Conservation (phyloP, 1,139 yeast genomes). For the Trichomonascaceae sp. region DNA sequence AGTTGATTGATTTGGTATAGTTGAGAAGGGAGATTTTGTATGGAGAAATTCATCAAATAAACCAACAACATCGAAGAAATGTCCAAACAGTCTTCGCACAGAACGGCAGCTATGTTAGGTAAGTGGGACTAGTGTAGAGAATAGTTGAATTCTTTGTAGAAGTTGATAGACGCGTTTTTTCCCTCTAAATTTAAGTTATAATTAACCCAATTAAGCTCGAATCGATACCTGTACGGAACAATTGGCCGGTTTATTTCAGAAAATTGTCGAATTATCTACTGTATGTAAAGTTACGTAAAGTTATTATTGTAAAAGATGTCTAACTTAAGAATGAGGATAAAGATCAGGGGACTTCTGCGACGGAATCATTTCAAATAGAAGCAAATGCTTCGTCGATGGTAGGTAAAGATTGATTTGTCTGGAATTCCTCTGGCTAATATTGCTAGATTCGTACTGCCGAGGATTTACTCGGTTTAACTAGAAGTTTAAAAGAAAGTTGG, state of each 20-base stretch:
- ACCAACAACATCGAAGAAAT: slow-evolving; percentile 3
- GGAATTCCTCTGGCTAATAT: too few relatives aligned
- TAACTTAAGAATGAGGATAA: slow-evolving; percentile 29
- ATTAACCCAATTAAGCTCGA: slow-evolving; percentile 19
- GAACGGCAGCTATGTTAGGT: slow-evolving; percentile 25
- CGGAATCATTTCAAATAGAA: slow-evolving; percentile 32
- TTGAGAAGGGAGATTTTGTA: too few relatives aligned
- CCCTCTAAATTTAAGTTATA: background rate
- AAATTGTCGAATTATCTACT: slow-evolving; percentile 25
- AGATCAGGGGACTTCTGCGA: slow-evolving; percentile 29
- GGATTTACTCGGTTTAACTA: slow-evolving; percentile 35
- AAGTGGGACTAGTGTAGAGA: slow-evolving; percentile 4
- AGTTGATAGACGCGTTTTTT: background rate
- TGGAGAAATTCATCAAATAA: background rate
- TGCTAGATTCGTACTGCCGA: slow-evolving; percentile 33
- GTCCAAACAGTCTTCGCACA: slow-evolving; percentile 21
- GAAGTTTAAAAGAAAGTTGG: slow-evolving; percentile 39
- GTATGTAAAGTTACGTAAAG: slow-evolving; percentile 16
- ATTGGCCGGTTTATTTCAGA: slow-evolving; percentile 25
- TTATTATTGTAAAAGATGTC: background rate
- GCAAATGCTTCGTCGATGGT: slow-evolving; percentile 31
- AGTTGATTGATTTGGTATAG: too few relatives aligned
- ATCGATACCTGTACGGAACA: slow-evolving; percentile 32
- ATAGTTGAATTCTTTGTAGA: background rate
- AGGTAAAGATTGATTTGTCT: too few relatives aligned